Conservation (phyloP, 2,329 filamentous ascomycete genomes). For the Onygenales sp. region DNA sequence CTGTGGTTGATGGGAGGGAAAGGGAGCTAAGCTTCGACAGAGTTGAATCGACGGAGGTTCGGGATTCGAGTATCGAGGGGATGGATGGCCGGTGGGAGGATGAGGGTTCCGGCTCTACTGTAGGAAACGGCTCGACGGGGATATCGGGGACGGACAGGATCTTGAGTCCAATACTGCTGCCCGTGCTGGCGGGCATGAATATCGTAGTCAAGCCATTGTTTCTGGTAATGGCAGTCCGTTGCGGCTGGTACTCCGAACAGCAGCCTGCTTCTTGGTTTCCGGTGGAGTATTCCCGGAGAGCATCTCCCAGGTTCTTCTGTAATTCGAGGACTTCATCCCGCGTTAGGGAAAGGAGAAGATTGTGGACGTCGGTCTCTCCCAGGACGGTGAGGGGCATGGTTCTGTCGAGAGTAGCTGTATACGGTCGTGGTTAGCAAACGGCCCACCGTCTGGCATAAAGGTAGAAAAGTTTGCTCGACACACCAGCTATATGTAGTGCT, state of each 20-base stretch:
- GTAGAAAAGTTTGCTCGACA: too few species aligned
- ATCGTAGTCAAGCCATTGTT: slow-evolving; percentile 54
- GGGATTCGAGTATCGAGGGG: slow-evolving; percentile 12
- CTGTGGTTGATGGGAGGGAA: slow-evolving; percentile 18
- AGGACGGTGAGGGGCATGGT: slow-evolving; percentile 53
- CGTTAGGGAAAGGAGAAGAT: slow-evolving; percentile 45
- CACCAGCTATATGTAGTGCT: too few species aligned
- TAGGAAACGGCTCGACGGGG: slow-evolving; percentile 5
- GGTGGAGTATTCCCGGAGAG: slow-evolving; percentile 56
- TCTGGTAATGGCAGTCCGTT: slow-evolving; percentile 50
- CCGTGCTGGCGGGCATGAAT: slow-evolving; percentile 58
- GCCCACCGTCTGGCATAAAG: too few species aligned
- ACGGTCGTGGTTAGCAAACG: too few species aligned
- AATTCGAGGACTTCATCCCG: slow-evolving; percentile 49
- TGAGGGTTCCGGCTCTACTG: slow-evolving; percentile 1
- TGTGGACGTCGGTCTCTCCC: slow-evolving; percentile 46
- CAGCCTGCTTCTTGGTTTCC: slow-evolving; percentile 50
- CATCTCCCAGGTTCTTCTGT: slow-evolving; percentile 49
- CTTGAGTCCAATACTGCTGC: slow-evolving; percentile 53
- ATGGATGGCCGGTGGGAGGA: slow-evolving; percentile 8
- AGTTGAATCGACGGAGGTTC: slow-evolving; percentile 24
- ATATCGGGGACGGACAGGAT: slow-evolving; percentile 45
- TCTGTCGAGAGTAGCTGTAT: background rate
- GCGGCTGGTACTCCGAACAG: slow-evolving; percentile 52
- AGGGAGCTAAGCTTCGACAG: slow-evolving; percentile 26